A percentile compares a stretch with the other conserved stretches of the same genome.
These are phyloP conservation scores for Moesziomyces sp. DNA, from an alignment of 1,284 basidiomycete genomes.

Conservation along the genomic window DNA sequence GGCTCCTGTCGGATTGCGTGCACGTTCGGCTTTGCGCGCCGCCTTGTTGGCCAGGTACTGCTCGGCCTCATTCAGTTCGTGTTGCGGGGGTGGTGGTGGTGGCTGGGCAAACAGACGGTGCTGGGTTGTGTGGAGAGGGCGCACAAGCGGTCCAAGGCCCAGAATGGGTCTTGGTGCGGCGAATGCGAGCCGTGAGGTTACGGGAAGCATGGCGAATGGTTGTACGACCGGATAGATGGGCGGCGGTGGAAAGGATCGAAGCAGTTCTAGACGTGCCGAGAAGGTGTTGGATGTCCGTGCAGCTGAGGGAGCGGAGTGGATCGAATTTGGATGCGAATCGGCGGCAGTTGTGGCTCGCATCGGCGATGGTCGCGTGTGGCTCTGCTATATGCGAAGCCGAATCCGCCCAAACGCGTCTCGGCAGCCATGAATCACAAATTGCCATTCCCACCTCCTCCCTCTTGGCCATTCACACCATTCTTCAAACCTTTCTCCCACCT, in stretches of 20 bases:
- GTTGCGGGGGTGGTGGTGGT: conserved; percentile 3
- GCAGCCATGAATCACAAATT: not conserved
- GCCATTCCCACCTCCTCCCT: not conserved
- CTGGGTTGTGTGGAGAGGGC: conserved; percentile 8
- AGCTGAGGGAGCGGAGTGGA: not conserved
- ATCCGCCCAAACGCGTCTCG: not conserved
- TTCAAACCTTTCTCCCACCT: too few species aligned
- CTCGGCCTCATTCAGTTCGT: conserved; percentile 39
- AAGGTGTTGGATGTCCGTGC: not conserved
- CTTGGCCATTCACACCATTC: not conserved
- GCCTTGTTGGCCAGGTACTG: conserved; percentile 42
- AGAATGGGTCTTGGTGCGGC: not conserved
- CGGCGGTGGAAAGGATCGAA: not conserved
- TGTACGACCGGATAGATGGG: not conserved
- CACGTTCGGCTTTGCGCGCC: conserved; percentile 16
- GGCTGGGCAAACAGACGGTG: conserved; percentile 7
- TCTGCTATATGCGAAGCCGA: too few species aligned
- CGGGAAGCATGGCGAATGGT: conserved; percentile 1
- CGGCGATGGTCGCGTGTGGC: not conserved
- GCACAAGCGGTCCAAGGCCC: not conserved
- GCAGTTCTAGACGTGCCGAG: not conserved
- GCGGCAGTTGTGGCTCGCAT: not conserved
- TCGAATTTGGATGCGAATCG: too few species aligned
- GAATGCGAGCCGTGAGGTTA: not conserved
- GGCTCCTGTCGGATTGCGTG: conserved; percentile 24